A percentile compares a stretch with the other conserved stretches of the same genome.
Evolutionary conservation across 2,329 filamentous ascomycete genomes (phyloP).

Genomic region (Ustulina deusta): DNA sequence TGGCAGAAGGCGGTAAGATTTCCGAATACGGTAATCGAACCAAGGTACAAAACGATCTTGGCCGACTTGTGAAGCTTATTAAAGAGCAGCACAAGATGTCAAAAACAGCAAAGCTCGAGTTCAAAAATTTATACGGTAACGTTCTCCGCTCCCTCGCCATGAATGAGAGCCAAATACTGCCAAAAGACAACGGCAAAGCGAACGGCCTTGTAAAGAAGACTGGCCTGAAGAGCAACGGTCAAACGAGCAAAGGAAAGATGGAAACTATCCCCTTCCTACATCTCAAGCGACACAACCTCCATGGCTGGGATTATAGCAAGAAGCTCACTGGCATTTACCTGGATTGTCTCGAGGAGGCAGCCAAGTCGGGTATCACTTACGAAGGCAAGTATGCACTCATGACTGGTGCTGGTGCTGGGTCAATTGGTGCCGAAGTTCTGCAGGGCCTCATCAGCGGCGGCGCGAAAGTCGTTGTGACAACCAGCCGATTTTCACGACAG

Average conservation of each 20-base stretch:
- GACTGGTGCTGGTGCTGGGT: constrained; percentile 97
- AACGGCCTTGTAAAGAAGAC: constrained; percentile 63
- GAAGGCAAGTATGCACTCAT: constrained; percentile 96
- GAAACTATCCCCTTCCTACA: constrained; percentile 99
- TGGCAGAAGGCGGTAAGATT: constrained; percentile 98
- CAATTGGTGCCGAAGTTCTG: constrained; percentile 95
- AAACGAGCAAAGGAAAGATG: constrained; percentile 83
- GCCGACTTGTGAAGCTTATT: constrained; percentile 97
- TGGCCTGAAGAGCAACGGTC: constrained; percentile 63
- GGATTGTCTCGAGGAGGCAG: constrained; percentile 89
- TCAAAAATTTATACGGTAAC: constrained; percentile 94
- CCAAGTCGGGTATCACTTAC: constrained; percentile 88
- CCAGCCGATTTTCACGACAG: constrained; percentile 93
- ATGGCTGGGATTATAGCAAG: constrained; percentile 99
- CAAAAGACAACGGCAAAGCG: constrained; percentile 81
- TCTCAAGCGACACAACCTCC: constrained; percentile 90
- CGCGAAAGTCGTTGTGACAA: constrained; percentile 96
- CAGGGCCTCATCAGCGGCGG: constrained; percentile 96
- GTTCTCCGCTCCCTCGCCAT: constrained; percentile 94
- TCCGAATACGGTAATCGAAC: constrained; percentile 98
- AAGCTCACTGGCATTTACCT: constrained; percentile 95
- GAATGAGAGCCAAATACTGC: constrained; percentile 98
- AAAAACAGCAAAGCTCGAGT: constrained; percentile 95
- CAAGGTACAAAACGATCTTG: constrained; percentile 96
- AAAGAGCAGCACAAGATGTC: constrained; percentile 98